Base-by-base conservation (phyloP, 768 basidiomycete species). In the Butyriboletus loyo region DNA sequence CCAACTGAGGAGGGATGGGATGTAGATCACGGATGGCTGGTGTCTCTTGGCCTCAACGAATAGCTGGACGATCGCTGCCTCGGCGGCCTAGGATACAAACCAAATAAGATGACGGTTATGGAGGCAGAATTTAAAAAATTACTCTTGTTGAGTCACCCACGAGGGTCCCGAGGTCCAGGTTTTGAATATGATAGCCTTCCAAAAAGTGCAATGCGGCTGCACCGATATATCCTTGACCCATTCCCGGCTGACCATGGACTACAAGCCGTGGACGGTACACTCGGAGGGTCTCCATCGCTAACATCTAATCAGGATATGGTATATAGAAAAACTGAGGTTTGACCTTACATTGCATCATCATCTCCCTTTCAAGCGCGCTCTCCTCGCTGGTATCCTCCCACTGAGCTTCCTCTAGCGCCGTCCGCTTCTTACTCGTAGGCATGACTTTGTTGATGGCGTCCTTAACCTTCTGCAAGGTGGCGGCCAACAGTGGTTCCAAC, bases 21-120 rank as follows among this genome's bases (percentile, higher is more conserved):
- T 91, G 69, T 95, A 98, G 43, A 99, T 82, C 34, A 98, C 87
- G 0, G 93, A 94, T 0, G 97, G 97, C 61, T 96, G 94, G 66
- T 97, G 92, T 25, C 96, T 85, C 66, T 98, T 98, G 1, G 96
- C 97, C 68, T 99, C 97, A 21, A 95, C 80, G 64, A 99, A 98
- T 17, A 97, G 77, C 61, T 98, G 95, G 5, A 98, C 92, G 49
- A 98, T 85, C 2, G 91, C 87, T 1, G 97, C 91, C 71, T 99
- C 97, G 5, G 84, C 72, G 1, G 92, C 92, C 93, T 96, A 49
- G 7, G 27, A 32, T 27, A 40, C 14, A 32, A 48, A 9, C 36
- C 10, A 37, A 43, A 50, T 44, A 32, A 59, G 51, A 54, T n/a
- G 35, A 42, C 17, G 1, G 10, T 19, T 17, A 17, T 7, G 35